Conservation (phyloP, 306 rosid genomes). For the Pyrus betulifolia region DNA sequence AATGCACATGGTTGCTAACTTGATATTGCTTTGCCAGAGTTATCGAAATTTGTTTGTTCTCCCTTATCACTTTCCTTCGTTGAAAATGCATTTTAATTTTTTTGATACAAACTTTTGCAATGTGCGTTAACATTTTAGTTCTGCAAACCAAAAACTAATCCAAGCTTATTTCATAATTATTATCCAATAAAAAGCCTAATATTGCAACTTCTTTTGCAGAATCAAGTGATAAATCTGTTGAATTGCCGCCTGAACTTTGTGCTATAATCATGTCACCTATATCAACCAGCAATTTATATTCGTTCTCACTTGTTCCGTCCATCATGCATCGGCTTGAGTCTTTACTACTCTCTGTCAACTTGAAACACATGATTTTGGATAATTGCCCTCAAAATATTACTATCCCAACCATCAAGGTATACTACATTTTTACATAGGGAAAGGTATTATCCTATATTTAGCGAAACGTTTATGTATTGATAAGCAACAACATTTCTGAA, state of each 20-base stretch:
- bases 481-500: background rate
- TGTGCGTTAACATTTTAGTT: background rate
- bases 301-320: conserved; percentile 63
- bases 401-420: conserved; percentile 54
- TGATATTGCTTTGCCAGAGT: no score
- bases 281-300: conserved; percentile 31
- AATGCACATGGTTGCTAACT: background rate
- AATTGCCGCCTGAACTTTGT: conserved; percentile 77
- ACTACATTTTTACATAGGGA: background rate
- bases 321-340: conserved; percentile 71
- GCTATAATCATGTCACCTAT: conserved; percentile 55
- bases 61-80: no score
- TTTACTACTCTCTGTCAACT: conserved; percentile 47
- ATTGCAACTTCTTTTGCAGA: conserved; percentile 27
- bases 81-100: background rate
- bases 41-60: no score
- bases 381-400: conserved; percentile 36
- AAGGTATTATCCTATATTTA: background rate
- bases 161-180: background rate
- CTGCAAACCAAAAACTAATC: background rate
- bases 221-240: conserved; percentile 31
- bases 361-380: conserved; percentile 48
- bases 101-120: background rate
- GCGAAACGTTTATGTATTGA: background rate
- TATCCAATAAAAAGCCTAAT: background rate